Conservation (phyloP, 2,329 filamentous ascomycete genomes). For the Diaporthe ilicicola region DNA sequence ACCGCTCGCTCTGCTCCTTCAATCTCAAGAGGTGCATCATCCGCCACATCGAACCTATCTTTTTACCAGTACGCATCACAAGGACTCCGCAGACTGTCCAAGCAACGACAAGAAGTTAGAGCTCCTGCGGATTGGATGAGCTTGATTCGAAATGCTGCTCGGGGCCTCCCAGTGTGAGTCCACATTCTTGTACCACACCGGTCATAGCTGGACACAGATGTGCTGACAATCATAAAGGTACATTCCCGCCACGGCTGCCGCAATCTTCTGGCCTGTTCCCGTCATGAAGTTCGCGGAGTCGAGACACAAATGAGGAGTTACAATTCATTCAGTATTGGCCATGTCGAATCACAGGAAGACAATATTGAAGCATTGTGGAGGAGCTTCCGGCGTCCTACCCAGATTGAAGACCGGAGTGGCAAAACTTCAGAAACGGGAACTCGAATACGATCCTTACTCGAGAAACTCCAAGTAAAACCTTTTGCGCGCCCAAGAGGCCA, state of each 20-base stretch:
- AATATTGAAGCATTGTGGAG: too few relatives aligned
- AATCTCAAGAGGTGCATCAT: conserved; percentile 14
- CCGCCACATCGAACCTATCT: conserved; percentile 11
- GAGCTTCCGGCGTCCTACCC: not conserved
- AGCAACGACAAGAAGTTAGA: conserved; percentile 1
- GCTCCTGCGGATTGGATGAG: conserved; percentile 13
- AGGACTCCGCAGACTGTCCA: conserved; percentile 8
- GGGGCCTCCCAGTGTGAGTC: conserved; percentile 17
- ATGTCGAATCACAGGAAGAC: not conserved
- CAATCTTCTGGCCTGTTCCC: conserved; percentile 17
- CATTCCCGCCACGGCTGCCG: conserved; percentile 11
- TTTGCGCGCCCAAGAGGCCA: not conserved
- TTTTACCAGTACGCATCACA: conserved; percentile 20
- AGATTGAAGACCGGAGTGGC: not conserved
- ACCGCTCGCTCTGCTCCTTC: conserved; percentile 17
- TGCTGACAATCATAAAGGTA: not conserved
- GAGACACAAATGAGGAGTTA: not conserved
- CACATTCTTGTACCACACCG: too few relatives aligned
- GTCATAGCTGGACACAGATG: not conserved
- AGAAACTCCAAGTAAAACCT: not conserved
- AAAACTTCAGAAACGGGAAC: not conserved
- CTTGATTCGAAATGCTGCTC: not conserved
- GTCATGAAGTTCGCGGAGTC: conserved; percentile 15
- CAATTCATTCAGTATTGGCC: not conserved
- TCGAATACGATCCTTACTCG: not conserved